Base-by-base conservation (phyloP, 73 alveolate species). In the Paraurostyla sp. region DNA sequence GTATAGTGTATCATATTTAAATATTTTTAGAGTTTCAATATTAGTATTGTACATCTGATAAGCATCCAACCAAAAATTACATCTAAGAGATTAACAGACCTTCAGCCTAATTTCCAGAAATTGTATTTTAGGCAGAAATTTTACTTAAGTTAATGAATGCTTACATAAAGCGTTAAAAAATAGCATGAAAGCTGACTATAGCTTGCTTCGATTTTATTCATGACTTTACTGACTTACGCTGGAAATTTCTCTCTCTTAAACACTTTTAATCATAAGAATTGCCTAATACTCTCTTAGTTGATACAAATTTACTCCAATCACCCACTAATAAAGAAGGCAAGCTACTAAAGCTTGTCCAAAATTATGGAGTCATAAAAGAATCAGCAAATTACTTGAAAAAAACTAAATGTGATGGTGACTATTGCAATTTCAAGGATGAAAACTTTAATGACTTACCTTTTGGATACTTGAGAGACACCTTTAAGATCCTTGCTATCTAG, bases 201-300 rank as follows among this genome's bases (percentile, higher is more conserved):
- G 82, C 41, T 1, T 65, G 82, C 25, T 65, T 65, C 41, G 82
- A 65, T 65, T 65, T 65, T 36, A 65, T 65, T 23, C 82, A 65
- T 65, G 82, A 65, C 36, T 65, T 38, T 40, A 30, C 42, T 4
- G 82, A 65, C 42, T 1, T 2, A 6, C 4, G 58, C 4, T 65
- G 82, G 82, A 65, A 65, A 65, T 40, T 65, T n/a, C 25, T 65
- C 29, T 38, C 82, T 6, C 42, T 65, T 15, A 65, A 65, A 22
- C 82, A 65, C 25, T 40, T 38, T 35, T 9, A 65, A 35, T 65
- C 82, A 7, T 6, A 22, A 9, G 82, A 65, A 18, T 38, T n/a
- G n/a, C n/a, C n/a, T n/a, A n/a, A n/a, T n/a, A n/a, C n/a, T n/a
- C n/a, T n/a, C n/a, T n/a, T n/a, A n/a, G n/a, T n/a, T n/a, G n/a